Conservation (phyloP, 768 basidiomycete species). For the Boletus tylopilopsis region DNA sequence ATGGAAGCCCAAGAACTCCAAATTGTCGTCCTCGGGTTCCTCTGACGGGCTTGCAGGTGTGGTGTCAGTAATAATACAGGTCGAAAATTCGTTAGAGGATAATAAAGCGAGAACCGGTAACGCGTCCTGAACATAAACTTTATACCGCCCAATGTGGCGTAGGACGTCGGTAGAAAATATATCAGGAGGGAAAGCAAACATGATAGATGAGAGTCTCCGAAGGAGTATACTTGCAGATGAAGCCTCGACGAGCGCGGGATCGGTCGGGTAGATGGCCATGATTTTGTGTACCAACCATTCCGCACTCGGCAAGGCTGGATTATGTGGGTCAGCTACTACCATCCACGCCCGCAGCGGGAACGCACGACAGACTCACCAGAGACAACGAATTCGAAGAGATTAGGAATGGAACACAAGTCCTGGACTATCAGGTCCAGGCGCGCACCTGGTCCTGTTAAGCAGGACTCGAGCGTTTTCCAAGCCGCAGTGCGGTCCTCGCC, state of each 20-base stretch:
- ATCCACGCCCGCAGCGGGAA: not conserved
- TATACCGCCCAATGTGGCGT: constrained; percentile 16
- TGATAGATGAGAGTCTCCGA: constrained; percentile 20
- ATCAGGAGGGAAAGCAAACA: constrained; percentile 22
- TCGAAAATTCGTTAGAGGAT: constrained; percentile 10
- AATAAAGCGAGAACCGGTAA: constrained; percentile 19
- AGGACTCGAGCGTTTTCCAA: constrained; percentile 15
- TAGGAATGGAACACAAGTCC: constrained; percentile 24
- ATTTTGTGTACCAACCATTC: constrained; percentile 26
- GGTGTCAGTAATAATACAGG: not conserved
- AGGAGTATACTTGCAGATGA: constrained; percentile 25
- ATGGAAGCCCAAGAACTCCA: constrained; percentile 4
- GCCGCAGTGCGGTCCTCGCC: constrained; percentile 18
- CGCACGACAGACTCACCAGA: constrained; percentile 22
- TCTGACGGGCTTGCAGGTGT: not conserved
- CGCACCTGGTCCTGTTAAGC: constrained; percentile 23
- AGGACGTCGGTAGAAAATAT: constrained; percentile 9
- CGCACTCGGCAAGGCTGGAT: constrained; percentile 15
- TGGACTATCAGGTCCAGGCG: constrained; percentile 24
- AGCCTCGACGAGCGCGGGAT: constrained; percentile 15
- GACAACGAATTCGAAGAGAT: constrained; percentile 29
- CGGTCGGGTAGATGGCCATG: constrained; percentile 31
- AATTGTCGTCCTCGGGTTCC: not conserved
- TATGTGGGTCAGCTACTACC: not conserved
- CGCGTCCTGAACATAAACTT: constrained; percentile 22